phyloP scores from a whole-genome alignment of 2,329 filamentous ascomycete genomes.

The Cordyceps cateniannulata region DNA sequence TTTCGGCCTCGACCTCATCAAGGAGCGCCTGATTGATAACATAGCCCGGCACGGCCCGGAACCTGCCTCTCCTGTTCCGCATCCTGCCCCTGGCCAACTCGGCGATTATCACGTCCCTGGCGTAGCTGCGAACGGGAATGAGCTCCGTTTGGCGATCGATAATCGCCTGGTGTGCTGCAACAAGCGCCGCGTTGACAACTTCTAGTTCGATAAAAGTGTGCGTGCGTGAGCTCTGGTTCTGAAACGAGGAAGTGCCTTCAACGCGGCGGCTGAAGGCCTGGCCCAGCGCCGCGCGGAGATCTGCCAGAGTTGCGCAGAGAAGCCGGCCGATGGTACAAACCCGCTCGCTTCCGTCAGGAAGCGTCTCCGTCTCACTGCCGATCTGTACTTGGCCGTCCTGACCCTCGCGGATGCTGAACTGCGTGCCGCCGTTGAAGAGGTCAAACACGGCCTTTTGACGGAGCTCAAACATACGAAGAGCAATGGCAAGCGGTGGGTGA shows the following conservation, averaged over 20 bases:
- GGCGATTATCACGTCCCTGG: slow-evolving; percentile 15
- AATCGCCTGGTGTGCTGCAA: slow-evolving; percentile 30
- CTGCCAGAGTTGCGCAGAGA: slow-evolving; percentile 30
- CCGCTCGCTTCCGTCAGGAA: slow-evolving; percentile 33
- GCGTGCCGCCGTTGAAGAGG: slow-evolving; percentile 29
- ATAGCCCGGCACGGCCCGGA: slow-evolving; percentile 27
- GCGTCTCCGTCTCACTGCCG: slow-evolving; percentile 34
- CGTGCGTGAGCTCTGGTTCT: slow-evolving; percentile 38
- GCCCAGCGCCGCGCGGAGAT: slow-evolving; percentile 23
- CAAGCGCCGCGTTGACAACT: slow-evolving; percentile 28
- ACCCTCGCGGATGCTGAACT: slow-evolving; percentile 36
- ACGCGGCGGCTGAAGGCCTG: slow-evolving; percentile 24
- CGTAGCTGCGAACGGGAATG: slow-evolving; percentile 30
- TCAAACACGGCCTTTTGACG: slow-evolving; percentile 36
- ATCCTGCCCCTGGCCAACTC: slow-evolving; percentile 23
- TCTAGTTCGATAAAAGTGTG: slow-evolving; percentile 38
- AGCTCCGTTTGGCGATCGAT: slow-evolving; percentile 36
- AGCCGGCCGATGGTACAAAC: slow-evolving; percentile 30
- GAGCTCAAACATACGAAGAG: slow-evolving; percentile 34
- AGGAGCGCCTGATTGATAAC: slow-evolving; percentile 30
- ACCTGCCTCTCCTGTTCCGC: slow-evolving; percentile 25
- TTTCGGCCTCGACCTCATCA: slow-evolving; percentile 32
- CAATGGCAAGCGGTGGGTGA: slow-evolving; percentile 24
- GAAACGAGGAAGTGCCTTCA: slow-evolving; percentile 32
- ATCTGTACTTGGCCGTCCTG: slow-evolving; percentile 33